Percentiles rank a stretch among this genome's conserved stretches.
phyloP scores from a whole-genome alignment of 805 yeast species.

The Komagataella pastoris region DNA sequence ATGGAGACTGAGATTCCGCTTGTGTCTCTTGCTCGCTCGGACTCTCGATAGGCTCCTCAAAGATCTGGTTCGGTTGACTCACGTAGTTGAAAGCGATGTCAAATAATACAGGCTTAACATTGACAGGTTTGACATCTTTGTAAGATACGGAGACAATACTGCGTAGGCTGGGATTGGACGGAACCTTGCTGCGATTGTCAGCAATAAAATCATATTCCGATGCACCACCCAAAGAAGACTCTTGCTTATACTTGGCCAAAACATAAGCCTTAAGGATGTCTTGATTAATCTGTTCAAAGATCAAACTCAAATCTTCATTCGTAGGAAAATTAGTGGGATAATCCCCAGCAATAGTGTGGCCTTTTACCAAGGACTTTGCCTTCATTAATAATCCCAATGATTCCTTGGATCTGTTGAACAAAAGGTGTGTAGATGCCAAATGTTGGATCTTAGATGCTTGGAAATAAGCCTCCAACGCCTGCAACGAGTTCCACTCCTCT shows the following conservation, averaged over 20 bases:
- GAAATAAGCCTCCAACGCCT: conserved; percentile 33
- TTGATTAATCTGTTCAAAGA: conserved; percentile 9
- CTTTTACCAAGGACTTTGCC: conserved; percentile 13
- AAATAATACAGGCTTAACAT: conserved; percentile 80
- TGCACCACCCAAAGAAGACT: conserved; percentile 4
- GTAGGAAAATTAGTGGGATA: conserved; percentile 30
- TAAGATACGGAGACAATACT: conserved; percentile 15
- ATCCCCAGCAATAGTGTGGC: conserved; percentile 10
- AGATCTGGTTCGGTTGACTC: background rate
- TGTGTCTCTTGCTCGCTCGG: background rate
- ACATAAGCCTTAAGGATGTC: conserved; percentile 24
- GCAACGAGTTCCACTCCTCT: conserved; percentile 41
- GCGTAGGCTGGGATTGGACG: conserved; percentile 17
- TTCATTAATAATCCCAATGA: conserved; percentile 30
- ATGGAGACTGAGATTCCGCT: background rate
- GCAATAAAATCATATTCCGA: conserved; percentile 12
- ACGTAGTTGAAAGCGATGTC: conserved; percentile 84
- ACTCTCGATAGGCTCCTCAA: background rate
- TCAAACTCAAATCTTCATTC: conserved; percentile 16
- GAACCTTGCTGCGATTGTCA: conserved; percentile 16
- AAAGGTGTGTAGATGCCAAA: conserved; percentile 31
- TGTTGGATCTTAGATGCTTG: conserved; percentile 25
- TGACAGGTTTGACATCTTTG: conserved; percentile 39
- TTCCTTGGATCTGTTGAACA: conserved; percentile 26
- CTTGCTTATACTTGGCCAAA: conserved; percentile 31